Evolutionary conservation across 306 rosid species (phyloP).

Genomic region (Cucumis cinereus): DNA sequence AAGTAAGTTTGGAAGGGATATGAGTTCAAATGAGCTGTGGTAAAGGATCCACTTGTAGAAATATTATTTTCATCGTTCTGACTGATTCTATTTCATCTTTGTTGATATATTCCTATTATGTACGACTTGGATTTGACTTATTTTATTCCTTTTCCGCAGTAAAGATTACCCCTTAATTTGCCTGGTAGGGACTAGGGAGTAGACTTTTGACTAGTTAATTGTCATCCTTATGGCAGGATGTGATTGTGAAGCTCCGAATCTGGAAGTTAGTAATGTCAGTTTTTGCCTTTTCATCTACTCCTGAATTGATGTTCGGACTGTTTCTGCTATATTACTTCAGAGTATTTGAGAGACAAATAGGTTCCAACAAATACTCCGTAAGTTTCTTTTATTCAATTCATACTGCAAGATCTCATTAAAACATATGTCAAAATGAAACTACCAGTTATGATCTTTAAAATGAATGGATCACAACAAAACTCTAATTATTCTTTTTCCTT

Average conservation of each 20-base stretch:
- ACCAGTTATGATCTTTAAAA: not conserved
- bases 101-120: not conserved
- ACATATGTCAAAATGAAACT: not conserved
- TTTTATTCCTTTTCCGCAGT: not conserved
- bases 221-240: conserved; percentile 46
- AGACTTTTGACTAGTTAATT: not conserved
- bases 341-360: conserved; percentile 96
- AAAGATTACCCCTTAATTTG: not conserved
- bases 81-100: not conserved
- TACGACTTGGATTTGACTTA: not conserved
- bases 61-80: not conserved
- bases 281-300: conserved; percentile 84
- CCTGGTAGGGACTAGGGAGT: not conserved
- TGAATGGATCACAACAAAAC: not conserved
- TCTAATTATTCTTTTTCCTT: not conserved
- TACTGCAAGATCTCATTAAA: not conserved
- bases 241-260: conserved; percentile 62
- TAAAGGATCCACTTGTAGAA: not conserved
- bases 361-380: conserved; percentile 87
- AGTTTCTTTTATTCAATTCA: conserved; percentile 15
- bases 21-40: not conserved
- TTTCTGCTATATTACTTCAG: conserved; percentile 90
- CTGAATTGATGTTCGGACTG: conserved; percentile 88
- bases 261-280: conserved; percentile 68
- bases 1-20: not conserved